Base-by-base conservation (phyloP, 768 basidiomycete genomes). In the Psilocybe tampanensis region DNA sequence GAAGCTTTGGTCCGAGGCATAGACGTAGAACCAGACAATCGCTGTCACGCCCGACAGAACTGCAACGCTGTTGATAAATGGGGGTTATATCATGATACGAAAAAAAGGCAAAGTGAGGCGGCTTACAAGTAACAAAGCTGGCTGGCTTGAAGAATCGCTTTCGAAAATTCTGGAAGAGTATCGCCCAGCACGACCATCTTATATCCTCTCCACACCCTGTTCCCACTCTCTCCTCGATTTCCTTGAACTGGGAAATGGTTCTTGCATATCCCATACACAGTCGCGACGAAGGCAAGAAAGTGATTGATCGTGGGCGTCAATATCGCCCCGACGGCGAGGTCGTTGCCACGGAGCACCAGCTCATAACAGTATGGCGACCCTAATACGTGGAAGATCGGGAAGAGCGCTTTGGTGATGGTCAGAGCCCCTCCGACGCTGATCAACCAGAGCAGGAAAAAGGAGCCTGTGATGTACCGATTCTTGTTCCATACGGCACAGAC, bases 401-500 rank as follows among this genome's bases (percentile, higher is more conserved):
- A 23, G n/a, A n/a, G n/a, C n/a, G 22, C 19, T 39, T 39, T 39
- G 12, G 44, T 33, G 3, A 44, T 26, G 1, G 52, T 53, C 13
- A 53, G 42, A 29, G 39, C 24, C 5, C 47, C 34, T 1, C 26
- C 55, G 15, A 56, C 55, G 6, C n/a, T 24, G 9, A n/a, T 15
- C 9, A 50, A 19, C 47, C 48, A 56, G 1, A 51, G 21, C 12
- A 51, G 8, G 6, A 47, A 36, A 24, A 44, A 56, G 29, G 24
- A 22, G 36, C 23, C 47, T 9, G 44, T 44, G 18, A 49, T 44
- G 48, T 44, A 32, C 13, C 23, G 33, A n/a, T 56, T 56, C 26
- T 44, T 56, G n/a, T 24, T 23, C 47, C 42, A 56, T 8, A 56
- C 48, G 2, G 55, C 55, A 18, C 55, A 56, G 22, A 56, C 55